phyloP scores from a whole-genome alignment of 2,329 filamentous ascomycete genomes.

The Verruconis gallopava region DNA sequence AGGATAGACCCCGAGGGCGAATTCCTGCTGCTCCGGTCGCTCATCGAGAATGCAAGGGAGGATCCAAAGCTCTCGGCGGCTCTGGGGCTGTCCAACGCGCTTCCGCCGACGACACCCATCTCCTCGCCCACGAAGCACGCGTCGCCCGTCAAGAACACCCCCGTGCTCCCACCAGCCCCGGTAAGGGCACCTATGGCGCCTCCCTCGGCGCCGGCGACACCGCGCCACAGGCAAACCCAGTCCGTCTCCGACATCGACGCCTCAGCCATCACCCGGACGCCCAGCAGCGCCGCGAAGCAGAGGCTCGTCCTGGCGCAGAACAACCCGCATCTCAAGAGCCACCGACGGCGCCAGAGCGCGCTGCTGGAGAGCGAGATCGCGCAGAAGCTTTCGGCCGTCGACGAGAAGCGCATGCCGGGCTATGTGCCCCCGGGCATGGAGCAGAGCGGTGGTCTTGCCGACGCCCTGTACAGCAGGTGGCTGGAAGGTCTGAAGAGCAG shows the following conservation, averaged over 20 bases:
- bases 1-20: slow-evolving; percentile 81
- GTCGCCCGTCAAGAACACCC: background rate
- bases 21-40: slow-evolving; percentile 67
- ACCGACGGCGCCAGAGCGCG: slow-evolving; percentile 43
- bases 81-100: slow-evolving; percentile 22
- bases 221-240: background rate
- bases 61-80: slow-evolving; percentile 50
- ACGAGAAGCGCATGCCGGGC: slow-evolving; percentile 43
- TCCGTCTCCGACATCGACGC: slow-evolving; percentile 1
- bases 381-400: slow-evolving; percentile 24
- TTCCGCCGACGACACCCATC: background rate
- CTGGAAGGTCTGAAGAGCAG: slow-evolving; percentile 57
- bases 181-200: background rate
- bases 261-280: background rate
- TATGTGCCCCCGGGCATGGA: slow-evolving; percentile 65
- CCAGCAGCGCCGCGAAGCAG: slow-evolving; percentile 23
- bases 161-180: background rate
- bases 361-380: slow-evolving; percentile 14
- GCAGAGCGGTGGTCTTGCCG: slow-evolving; percentile 76
- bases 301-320: slow-evolving; percentile 59
- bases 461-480: slow-evolving; percentile 87
- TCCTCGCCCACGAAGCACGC: slow-evolving; percentile 4
- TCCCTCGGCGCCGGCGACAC: slow-evolving; percentile 1
- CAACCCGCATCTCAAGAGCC: slow-evolving; percentile 75
- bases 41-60: slow-evolving; percentile 59